These are phyloP conservation scores for Amanita thiersii DNA, from an alignment of 768 basidiomycete genomes.

Conservation along the genomic window DNA sequence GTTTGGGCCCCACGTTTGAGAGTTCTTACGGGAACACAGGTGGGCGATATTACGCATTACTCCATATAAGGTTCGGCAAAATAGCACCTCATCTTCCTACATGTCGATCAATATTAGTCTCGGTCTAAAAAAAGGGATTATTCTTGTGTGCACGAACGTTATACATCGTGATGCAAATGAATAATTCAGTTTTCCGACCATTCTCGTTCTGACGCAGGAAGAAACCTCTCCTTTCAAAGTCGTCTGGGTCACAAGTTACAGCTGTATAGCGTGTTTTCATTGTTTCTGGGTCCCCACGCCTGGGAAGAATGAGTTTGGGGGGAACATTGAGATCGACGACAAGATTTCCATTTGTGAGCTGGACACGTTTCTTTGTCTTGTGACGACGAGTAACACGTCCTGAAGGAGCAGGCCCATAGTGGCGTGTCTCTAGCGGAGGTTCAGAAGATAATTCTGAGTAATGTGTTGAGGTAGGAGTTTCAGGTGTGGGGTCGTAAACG, in stretches of 20 bases:
- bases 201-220: conserved; percentile 78
- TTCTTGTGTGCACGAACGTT: conserved; percentile 47
- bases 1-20: conserved; percentile 92
- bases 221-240: conserved; percentile 79
- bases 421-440: conserved; percentile 55
- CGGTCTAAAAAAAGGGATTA: background rate
- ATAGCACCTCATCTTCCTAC: conserved; percentile 83
- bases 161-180: conserved; percentile 95
- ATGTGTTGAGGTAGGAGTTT: conserved; percentile 31
- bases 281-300: conserved; percentile 66
- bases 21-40: conserved; percentile 78
- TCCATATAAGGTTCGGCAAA: conserved; percentile 90
- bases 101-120: conserved; percentile 5
- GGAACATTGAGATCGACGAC: conserved; percentile 83
- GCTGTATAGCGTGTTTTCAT: conserved; percentile 75
- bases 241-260: conserved; percentile 90
- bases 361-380: conserved; percentile 71
- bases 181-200: conserved; percentile 78
- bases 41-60: conserved; percentile 87
- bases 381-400: conserved; percentile 73
- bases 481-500: conserved; percentile 33
- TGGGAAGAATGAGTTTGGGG: conserved; percentile 70
- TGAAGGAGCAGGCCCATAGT: conserved; percentile 83
- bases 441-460: conserved; percentile 33
- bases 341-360: conserved; percentile 81